A percentile compares a stretch with the other conserved stretches of the same genome.
These are phyloP conservation scores for Fraxinus ornus DNA, from an alignment of 305 asterid species.

Conservation along the genomic window DNA sequence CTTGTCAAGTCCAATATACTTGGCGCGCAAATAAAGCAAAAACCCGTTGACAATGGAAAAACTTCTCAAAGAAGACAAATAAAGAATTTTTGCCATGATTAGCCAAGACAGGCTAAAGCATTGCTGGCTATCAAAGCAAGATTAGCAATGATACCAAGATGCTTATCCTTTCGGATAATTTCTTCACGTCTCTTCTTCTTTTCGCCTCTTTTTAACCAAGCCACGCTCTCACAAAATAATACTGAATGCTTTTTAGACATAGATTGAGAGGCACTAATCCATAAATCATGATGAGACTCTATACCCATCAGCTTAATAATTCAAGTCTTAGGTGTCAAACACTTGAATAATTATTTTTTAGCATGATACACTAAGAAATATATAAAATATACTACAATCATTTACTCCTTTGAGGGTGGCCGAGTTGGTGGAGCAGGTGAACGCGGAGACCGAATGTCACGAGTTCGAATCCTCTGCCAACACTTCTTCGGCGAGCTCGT, in stretches of 20 bases:
- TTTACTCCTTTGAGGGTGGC: no score
- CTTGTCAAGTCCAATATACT: constrained; percentile 1
- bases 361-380: background rate
- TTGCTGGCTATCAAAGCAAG: constrained; percentile 20
- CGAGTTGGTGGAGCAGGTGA: no score
- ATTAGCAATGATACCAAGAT: constrained; percentile 40
- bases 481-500: no score
- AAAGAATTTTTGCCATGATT: constrained; percentile 37
- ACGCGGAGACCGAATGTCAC: no score
- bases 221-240: constrained; percentile 3
- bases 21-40: constrained; percentile 28
- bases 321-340: constrained; percentile 7
- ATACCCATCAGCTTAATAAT: constrained; percentile 27
- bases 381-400: background rate
- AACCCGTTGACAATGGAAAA: constrained; percentile 11
- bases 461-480: no score
- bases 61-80: constrained; percentile 44
- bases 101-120: constrained; percentile 37
- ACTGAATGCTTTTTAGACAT: constrained; percentile 19
- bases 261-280: constrained; percentile 1
- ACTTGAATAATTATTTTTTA: no score
- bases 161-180: constrained; percentile 27
- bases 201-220: background rate
- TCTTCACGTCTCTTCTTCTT: background rate
- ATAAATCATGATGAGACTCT: constrained; percentile 23